These are phyloP conservation scores for Sclerotinia subarctica DNA, from an alignment of 2,329 filamentous ascomycete species.

Conservation along the genomic window DNA sequence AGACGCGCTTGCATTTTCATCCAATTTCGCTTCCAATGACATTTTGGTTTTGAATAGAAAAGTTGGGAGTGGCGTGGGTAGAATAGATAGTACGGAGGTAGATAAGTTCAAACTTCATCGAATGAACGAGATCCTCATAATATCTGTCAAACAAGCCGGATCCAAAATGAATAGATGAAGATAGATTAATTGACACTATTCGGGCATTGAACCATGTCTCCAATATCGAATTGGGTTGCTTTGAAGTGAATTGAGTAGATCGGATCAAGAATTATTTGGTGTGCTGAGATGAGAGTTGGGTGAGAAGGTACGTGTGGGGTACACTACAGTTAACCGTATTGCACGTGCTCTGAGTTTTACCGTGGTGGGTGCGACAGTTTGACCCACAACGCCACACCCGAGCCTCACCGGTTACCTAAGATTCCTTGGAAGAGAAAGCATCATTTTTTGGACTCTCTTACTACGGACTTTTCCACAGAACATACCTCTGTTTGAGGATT, in stretches of 20 bases:
- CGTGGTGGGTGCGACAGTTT: background rate
- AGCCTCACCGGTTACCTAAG: background rate
- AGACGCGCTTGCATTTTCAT: background rate
- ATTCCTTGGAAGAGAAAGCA: background rate
- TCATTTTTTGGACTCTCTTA: background rate
- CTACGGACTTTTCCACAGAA: background rate
- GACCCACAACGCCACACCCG: background rate
- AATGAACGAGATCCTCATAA: background rate
- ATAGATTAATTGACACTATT: background rate
- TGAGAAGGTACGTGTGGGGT: background rate
- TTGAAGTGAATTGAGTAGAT: background rate
- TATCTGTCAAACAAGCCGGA: background rate
- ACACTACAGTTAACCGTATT: background rate
- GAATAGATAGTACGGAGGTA: background rate
- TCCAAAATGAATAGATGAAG: background rate
- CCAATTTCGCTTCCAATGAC: background rate
- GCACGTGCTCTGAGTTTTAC: background rate
- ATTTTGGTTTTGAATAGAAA: constrained; percentile 5
- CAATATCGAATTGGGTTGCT: background rate
- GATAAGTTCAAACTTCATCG: background rate
- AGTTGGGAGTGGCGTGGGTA: background rate
- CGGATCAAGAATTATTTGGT: background rate
- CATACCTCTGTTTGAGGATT: background rate
- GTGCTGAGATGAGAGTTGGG: background rate
- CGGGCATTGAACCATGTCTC: background rate